Evolutionary conservation across 2,329 filamentous ascomycete genomes (phyloP).

Genomic region (Alternaria dauci): DNA sequence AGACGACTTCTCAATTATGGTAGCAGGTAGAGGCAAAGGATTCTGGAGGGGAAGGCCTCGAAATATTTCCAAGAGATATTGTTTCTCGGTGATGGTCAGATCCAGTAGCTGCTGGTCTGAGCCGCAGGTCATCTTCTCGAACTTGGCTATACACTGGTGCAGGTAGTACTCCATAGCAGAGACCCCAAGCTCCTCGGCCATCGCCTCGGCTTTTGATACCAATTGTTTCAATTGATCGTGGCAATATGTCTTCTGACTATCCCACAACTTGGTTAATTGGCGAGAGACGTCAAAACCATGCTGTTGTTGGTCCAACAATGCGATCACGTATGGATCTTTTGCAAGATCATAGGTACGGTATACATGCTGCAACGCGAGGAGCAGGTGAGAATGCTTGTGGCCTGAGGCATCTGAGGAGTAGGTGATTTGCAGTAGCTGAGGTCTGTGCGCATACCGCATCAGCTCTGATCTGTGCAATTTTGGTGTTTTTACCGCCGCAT

Average conservation of each 20-base stretch:
- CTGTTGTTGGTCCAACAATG: conserved; percentile 36
- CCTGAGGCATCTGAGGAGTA: conserved; percentile 31
- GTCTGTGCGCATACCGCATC: conserved; percentile 72
- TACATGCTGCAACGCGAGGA: conserved; percentile 28
- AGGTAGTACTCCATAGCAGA: conserved; percentile 53
- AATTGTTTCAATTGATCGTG: conserved; percentile 50
- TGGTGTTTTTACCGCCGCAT: conserved; percentile 74
- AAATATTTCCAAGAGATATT: conserved; percentile 43
- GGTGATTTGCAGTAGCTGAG: conserved; percentile 59
- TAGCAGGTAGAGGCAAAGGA: not conserved
- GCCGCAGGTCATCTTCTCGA: conserved; percentile 19
- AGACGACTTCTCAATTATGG: conserved; percentile 36
- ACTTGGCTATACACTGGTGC: conserved; percentile 46
- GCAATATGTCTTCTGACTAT: conserved; percentile 51
- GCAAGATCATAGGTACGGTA: conserved; percentile 44
- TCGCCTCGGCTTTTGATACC: conserved; percentile 40
- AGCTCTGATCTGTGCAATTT: conserved; percentile 74
- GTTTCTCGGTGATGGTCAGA: conserved; percentile 44
- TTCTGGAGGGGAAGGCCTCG: conserved; percentile 20
- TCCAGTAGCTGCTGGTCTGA: conserved; percentile 41
- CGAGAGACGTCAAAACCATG: conserved; percentile 33
- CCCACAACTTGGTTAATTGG: conserved; percentile 37
- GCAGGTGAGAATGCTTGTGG: conserved; percentile 16
- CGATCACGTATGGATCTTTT: conserved; percentile 53
- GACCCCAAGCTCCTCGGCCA: conserved; percentile 51